Percentiles rank a stretch among this genome's conserved stretches.
Conservation (phyloP, 495 filamentous ascomycete genomes). For the Penicillium maclennaniae region DNA sequence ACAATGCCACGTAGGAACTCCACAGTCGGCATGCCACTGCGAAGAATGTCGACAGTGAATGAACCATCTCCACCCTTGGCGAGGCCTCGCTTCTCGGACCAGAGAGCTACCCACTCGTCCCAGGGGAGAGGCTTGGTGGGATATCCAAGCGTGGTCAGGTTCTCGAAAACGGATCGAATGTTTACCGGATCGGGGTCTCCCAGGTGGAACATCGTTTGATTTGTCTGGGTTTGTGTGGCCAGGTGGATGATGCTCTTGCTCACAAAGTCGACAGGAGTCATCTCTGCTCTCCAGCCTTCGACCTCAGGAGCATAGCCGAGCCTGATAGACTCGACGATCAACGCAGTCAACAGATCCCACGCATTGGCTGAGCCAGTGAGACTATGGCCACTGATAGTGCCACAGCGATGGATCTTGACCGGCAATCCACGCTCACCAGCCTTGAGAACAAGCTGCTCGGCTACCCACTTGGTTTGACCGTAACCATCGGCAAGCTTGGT, state of each 20-base stretch:
- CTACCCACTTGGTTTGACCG: slow-evolving; percentile 65
- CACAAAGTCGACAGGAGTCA: slow-evolving; percentile 70
- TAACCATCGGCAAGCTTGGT: slow-evolving; percentile 59
- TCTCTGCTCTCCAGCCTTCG: slow-evolving; percentile 64
- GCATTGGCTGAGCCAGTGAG: slow-evolving; percentile 60
- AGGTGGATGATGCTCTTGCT: slow-evolving; percentile 61
- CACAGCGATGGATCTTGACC: slow-evolving; percentile 57
- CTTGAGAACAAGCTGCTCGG: slow-evolving; percentile 62
- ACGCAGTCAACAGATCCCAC: slow-evolving; percentile 61
- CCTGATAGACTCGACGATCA: slow-evolving; percentile 64
- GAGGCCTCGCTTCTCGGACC: slow-evolving; percentile 55
- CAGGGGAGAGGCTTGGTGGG: slow-evolving; percentile 53
- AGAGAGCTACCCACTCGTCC: slow-evolving; percentile 62
- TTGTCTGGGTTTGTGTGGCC: slow-evolving; percentile 46
- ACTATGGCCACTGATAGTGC: slow-evolving; percentile 65
- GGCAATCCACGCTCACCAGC: slow-evolving; percentile 56
- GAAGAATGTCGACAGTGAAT: slow-evolving; percentile 51
- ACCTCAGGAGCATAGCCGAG: slow-evolving; percentile 60
- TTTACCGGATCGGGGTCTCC: slow-evolving; percentile 61
- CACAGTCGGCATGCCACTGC: slow-evolving; percentile 61
- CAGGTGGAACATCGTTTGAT: slow-evolving; percentile 59
- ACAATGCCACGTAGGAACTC: slow-evolving; percentile 57
- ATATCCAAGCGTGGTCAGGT: slow-evolving; percentile 58
- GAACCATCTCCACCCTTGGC: slow-evolving; percentile 56
- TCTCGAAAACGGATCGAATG: slow-evolving; percentile 52